Conservation (phyloP, 2,329 filamentous ascomycete species). For the Fusarium sp. region DNA sequence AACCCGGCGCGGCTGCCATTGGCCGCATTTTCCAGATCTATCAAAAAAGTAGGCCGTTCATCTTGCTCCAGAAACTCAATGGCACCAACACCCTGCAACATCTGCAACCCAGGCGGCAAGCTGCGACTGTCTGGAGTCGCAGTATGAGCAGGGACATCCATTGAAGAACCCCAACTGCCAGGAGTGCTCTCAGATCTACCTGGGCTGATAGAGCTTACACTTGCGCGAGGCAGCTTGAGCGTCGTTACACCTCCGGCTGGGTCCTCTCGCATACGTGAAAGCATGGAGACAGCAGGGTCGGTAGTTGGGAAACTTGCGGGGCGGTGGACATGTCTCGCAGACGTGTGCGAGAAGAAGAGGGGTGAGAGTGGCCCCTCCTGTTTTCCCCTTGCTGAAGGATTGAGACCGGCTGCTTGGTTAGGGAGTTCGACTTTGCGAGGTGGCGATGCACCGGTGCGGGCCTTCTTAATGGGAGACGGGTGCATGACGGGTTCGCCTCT, state of each 20-base stretch:
- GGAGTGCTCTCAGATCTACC: constrained; percentile 62
- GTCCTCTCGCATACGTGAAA: constrained; percentile 59
- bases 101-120: constrained; percentile 61
- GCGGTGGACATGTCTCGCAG: constrained; percentile 51
- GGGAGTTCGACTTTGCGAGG: constrained; percentile 59
- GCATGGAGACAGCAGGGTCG: constrained; percentile 59
- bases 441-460: constrained; percentile 59
- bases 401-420: constrained; percentile 38
- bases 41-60: constrained; percentile 78
- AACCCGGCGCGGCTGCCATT: constrained; percentile 66
- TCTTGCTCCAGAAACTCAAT: constrained; percentile 81
- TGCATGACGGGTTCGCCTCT: constrained; percentile 48
- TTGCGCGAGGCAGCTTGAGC: constrained; percentile 65
- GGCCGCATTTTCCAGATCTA: constrained; percentile 71
- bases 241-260: constrained; percentile 60
- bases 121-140: constrained; percentile 63
- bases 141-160: constrained; percentile 63
- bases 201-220: constrained; percentile 60
- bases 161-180: constrained; percentile 64
- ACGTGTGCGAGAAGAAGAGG: constrained; percentile 63
- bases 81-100: constrained; percentile 73
- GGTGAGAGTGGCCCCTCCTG: constrained; percentile 59
- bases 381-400: constrained; percentile 40
- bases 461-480: constrained; percentile 58
- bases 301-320: constrained; percentile 53